These are phyloP conservation scores for Neospermospora avenae DNA, from an alignment of 2,329 filamentous ascomycete genomes.

Conservation along the genomic window DNA sequence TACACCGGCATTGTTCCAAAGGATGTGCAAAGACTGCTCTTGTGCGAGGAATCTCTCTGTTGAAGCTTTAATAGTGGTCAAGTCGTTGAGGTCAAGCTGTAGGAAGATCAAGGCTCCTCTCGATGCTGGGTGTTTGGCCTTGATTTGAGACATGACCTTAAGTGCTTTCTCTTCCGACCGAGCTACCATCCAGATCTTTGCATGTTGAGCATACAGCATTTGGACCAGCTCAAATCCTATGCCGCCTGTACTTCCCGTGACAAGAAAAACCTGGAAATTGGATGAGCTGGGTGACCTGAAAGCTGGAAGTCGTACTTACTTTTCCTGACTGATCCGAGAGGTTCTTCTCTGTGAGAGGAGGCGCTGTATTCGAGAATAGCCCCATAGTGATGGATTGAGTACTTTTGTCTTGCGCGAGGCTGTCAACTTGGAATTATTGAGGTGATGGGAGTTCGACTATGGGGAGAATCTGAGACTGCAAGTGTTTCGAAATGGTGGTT, in stretches of 20 bases:
- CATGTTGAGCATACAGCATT: constrained; percentile 40
- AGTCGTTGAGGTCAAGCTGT: constrained; percentile 37
- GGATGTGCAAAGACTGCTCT: constrained; percentile 39
- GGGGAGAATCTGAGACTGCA: neutral
- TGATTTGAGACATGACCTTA: constrained; percentile 39
- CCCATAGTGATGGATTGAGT: neutral
- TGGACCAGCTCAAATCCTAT: constrained; percentile 38
- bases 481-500: neutral
- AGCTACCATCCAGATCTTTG: constrained; percentile 41
- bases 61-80: constrained; percentile 38
- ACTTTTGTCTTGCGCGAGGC: neutral
- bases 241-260: constrained; percentile 37
- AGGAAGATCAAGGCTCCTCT: constrained; percentile 38
- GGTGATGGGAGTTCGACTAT: neutral
- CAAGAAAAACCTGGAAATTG: constrained; percentile 31
- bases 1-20: constrained; percentile 40
- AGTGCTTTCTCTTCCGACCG: constrained; percentile 39
- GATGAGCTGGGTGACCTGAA: neutral
- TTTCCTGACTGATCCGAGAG: constrained; percentile 12
- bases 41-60: constrained; percentile 35
- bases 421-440: neutral
- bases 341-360: constrained; percentile 12
- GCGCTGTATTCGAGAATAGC: constrained; percentile 2
- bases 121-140: constrained; percentile 25
- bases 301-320: neutral